These are phyloP conservation scores for Juncus inflexus DNA, from an alignment of 176 grass and related monocot species.

Conservation along the genomic window DNA sequence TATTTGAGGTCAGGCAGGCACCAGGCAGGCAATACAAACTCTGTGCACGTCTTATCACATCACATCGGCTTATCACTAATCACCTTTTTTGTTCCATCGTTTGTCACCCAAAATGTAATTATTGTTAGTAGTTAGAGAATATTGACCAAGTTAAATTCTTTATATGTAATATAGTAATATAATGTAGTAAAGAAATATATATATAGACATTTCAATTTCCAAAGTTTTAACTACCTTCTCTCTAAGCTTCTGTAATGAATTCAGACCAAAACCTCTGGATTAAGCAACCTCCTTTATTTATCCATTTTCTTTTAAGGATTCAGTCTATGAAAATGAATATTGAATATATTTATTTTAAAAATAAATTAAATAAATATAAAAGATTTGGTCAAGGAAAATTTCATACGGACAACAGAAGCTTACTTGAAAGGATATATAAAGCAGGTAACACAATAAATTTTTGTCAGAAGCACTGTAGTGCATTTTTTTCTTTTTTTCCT, in stretches of 20 bases:
- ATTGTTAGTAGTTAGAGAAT: no score
- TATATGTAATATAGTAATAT: background rate
- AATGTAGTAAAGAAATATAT: constrained; percentile 2
- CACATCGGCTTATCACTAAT: constrained; percentile 5
- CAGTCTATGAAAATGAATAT: background rate
- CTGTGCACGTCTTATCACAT: constrained; percentile 28
- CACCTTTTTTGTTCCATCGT: constrained; percentile 6
- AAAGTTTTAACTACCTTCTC: constrained; percentile 26
- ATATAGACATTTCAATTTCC: constrained; percentile 20
- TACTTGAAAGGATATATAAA: constrained; percentile 24
- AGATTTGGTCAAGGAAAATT: background rate
- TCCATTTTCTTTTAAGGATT: background rate
- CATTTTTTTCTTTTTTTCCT: constrained; percentile 20
- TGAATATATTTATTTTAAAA: constrained; percentile 6
- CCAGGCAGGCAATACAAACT: background rate
- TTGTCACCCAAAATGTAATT: background rate
- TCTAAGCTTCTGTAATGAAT: background rate
- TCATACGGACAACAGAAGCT: constrained; percentile 4
- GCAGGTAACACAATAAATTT: constrained; percentile 22
- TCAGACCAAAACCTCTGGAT: constrained; percentile 1
- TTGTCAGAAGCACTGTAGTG: constrained; percentile 17
- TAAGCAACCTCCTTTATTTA: constrained; percentile 3
- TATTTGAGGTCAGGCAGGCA: no score
- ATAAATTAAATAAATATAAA: background rate
- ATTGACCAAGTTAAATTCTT: background rate